Evolutionary conservation across 768 basidiomycete genomes (phyloP), one percentile per base, ranked within the genome.

Genomic region (Lentinus tigrinus): DNA sequence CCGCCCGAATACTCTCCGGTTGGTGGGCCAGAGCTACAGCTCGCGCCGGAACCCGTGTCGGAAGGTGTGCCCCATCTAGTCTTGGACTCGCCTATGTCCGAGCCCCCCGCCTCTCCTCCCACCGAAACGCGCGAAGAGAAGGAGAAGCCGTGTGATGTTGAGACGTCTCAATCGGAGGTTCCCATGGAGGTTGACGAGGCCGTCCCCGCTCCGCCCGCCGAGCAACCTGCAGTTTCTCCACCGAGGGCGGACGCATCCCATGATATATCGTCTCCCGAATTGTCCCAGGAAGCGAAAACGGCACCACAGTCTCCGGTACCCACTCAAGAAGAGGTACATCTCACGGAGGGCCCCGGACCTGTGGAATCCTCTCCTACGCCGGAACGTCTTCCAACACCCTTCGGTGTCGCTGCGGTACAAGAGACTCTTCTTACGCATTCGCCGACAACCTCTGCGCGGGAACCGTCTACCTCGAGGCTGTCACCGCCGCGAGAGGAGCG

Each of bases 51-150:
- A 9, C 34, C 34, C 5, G 49, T 37, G 14, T 34, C 49, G 49
- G 49, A 50, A 11, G 36, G n/a, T n/a, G 14, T n/a, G 14, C 36
- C 43, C 47, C 23, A 44, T 31, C 37, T 39, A 8, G n/a, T 52
- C 19, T 53, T 47, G 37, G 70, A 57, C 8, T 67, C 67, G 7
- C 65, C 67, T 19, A 65, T 62, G 24, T 67, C 69, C 4, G 64
- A 67, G 1, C 55, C 57, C 6, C 63, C 64, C 14, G 46, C 54
- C 1, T 62, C 69, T 9, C 67, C 69, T 24, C 53, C 56, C 31
- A 47, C 37, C 7, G 38, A 7, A 5, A 36, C 47, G n/a, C 51
- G 46, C 17, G 7, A 47, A 10, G 61, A 48, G 3, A 37, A 44
- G 8, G 54, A 58, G 26, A 52, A 43, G 4, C 16, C 47, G 16